Conservation (phyloP, 1,284 basidiomycete genomes). For the Volvariella surrecta region DNA sequence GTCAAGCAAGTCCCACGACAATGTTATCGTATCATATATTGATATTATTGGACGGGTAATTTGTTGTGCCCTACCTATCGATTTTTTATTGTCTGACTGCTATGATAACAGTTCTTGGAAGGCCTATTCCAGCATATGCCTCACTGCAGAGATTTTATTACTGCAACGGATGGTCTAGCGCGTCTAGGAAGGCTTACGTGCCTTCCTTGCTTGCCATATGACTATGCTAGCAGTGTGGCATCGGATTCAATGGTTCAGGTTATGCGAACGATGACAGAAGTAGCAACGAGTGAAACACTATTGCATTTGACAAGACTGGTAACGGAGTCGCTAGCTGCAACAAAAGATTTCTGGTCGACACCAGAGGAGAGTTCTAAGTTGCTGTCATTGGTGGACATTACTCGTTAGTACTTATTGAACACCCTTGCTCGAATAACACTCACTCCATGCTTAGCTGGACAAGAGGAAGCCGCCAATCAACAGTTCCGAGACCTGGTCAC, state of each 20-base stretch:
- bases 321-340: conserved; percentile 61
- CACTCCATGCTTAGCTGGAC: conserved; percentile 29
- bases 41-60: conserved; percentile 68
- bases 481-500: conserved; percentile 74
- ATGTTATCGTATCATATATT: conserved; percentile 66
- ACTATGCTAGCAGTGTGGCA: conserved; percentile 77
- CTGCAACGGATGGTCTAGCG: conserved; percentile 66
- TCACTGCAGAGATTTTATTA: conserved; percentile 89
- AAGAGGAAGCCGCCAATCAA: conserved; percentile 46
- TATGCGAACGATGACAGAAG: conserved; percentile 84
- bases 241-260: conserved; percentile 85
- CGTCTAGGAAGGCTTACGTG: conserved; percentile 72
- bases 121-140: conserved; percentile 89
- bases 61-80: conserved; percentile 3
- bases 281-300: conserved; percentile 73
- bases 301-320: conserved; percentile 68
- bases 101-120: conserved; percentile 67
- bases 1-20: conserved; percentile 53
- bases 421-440: background rate
- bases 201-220: conserved; percentile 84
- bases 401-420: too few species aligned
- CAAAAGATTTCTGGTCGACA: conserved; percentile 64
- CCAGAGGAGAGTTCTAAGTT: conserved; percentile 50
- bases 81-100: conserved; percentile 1
- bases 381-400: conserved; percentile 47